Evolutionary conservation across 768 basidiomycete species (phyloP).

Genomic region (Boletus pseudo-olivaceus): DNA sequence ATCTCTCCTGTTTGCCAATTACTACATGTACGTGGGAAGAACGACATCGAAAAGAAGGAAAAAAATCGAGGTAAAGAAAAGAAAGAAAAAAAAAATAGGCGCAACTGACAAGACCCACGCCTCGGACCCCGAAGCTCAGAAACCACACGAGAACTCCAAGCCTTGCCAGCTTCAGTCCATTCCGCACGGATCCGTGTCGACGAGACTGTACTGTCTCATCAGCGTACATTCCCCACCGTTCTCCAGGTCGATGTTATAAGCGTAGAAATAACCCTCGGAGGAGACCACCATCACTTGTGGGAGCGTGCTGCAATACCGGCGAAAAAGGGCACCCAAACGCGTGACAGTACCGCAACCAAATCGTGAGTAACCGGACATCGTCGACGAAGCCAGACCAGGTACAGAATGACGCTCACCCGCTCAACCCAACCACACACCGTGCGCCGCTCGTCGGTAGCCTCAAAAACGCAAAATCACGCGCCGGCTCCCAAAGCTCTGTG

Average conservation of each 20-base stretch:
- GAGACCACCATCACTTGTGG: conserved; percentile 98
- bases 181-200: conserved; percentile 26
- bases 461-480: conserved; percentile 89
- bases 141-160: neutral
- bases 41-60: neutral
- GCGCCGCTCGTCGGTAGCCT: conserved; percentile 76
- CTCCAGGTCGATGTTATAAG: conserved; percentile 94
- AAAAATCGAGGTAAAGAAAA: neutral
- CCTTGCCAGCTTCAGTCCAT: conserved; percentile 24
- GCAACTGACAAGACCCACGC: neutral
- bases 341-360: neutral
- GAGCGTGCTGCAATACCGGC: conserved; percentile 58
- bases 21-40: conserved; percentile 1
- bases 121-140: neutral
- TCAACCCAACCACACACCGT: conserved; percentile 84
- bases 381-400: neutral
- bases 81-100: neutral
- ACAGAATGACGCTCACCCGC: conserved; percentile 57
- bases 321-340: neutral
- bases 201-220: conserved; percentile 83
- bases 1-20: neutral
- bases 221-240: conserved; percentile 92
- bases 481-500: conserved; percentile 96
- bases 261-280: conserved; percentile 92
- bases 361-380: neutral